Evolutionary conservation across 768 basidiomycete species (phyloP).

Genomic region (Favolaschia claudopus): DNA sequence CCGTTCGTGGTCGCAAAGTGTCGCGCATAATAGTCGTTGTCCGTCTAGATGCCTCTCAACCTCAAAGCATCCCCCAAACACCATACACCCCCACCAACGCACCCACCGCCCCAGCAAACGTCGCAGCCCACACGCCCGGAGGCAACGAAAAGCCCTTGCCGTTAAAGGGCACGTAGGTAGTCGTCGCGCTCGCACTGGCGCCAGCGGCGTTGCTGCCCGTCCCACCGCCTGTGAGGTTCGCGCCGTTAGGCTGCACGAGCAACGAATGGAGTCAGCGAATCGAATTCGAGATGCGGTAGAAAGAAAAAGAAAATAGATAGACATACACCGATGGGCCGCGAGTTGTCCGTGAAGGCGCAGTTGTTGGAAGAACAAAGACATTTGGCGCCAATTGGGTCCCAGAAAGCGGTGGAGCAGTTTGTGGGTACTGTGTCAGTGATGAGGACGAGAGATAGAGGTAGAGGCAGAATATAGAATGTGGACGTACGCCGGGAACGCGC

Average conservation of each 20-base stretch:
- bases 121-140: slow-evolving; percentile 14
- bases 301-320: neutral
- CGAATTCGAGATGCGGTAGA: neutral
- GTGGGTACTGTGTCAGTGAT: slow-evolving; percentile 54
- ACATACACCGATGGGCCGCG: slow-evolving; percentile 70
- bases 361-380: slow-evolving; percentile 65
- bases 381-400: slow-evolving; percentile 74
- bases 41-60: too few species aligned
- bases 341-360: slow-evolving; percentile 71
- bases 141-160: slow-evolving; percentile 18
- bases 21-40: too few species aligned
- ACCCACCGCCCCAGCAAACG: slow-evolving; percentile 14
- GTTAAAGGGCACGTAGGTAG: slow-evolving; percentile 61
- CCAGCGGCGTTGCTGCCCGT: slow-evolving; percentile 40
- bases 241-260: slow-evolving; percentile 63
- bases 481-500: slow-evolving; percentile 60
- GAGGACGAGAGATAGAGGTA: neutral
- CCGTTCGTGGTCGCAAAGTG: too few species aligned
- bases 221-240: slow-evolving; percentile 71
- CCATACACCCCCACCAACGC: slow-evolving; percentile 21
- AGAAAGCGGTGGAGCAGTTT: slow-evolving; percentile 82
- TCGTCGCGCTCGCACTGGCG: slow-evolving; percentile 31
- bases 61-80: slow-evolving; percentile 1
- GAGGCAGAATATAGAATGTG: neutral
- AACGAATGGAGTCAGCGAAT: slow-evolving; percentile 27